Conservation (phyloP, 2,329 filamentous ascomycete species). For the Drechslerella dactyloides region DNA sequence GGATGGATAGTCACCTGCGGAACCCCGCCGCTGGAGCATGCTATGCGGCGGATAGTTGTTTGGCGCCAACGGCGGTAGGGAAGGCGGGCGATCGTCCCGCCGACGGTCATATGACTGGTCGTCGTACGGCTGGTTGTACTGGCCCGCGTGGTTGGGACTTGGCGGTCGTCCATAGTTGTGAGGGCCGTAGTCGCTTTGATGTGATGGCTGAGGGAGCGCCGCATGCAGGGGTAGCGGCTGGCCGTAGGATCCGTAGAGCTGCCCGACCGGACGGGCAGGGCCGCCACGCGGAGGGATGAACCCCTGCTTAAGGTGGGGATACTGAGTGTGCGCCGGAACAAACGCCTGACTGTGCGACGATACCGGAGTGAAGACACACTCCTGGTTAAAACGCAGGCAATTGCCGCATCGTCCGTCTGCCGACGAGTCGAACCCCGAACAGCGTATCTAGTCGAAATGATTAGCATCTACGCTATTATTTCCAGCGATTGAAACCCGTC, state of each 20-base stretch:
- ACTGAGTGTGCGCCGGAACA: conserved; percentile 73
- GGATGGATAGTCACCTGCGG: conserved; percentile 52
- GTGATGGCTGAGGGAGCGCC: conserved; percentile 47
- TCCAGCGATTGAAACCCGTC: no score
- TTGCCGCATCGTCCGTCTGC: conserved; percentile 75
- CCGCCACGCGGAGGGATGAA: conserved; percentile 57
- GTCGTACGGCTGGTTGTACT: conserved; percentile 50
- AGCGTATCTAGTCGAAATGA: conserved; percentile 68
- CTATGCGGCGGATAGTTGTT: conserved; percentile 52
- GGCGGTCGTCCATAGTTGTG: conserved; percentile 37
- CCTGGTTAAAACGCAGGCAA: conserved; percentile 75
- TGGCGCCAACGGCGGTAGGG: conserved; percentile 57
- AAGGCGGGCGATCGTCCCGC: conserved; percentile 56
- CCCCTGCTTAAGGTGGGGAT: conserved; percentile 63
- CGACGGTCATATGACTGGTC: conserved; percentile 54
- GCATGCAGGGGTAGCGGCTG: conserved; percentile 57
- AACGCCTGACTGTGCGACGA: conserved; percentile 77
- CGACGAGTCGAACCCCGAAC: conserved; percentile 75
- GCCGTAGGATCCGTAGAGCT: conserved; percentile 59
- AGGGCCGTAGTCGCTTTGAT: conserved; percentile 52
- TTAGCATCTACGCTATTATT: conserved; percentile 15
- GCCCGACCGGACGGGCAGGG: conserved; percentile 54
- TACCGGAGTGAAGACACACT: conserved; percentile 78
- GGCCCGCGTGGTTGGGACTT: conserved; percentile 27
- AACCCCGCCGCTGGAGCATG: conserved; percentile 52